Percentiles rank a stretch among this genome's conserved stretches.
phyloP scores from a whole-genome alignment of 2,329 filamentous ascomycete species.

The Calonectria hawksworthii region DNA sequence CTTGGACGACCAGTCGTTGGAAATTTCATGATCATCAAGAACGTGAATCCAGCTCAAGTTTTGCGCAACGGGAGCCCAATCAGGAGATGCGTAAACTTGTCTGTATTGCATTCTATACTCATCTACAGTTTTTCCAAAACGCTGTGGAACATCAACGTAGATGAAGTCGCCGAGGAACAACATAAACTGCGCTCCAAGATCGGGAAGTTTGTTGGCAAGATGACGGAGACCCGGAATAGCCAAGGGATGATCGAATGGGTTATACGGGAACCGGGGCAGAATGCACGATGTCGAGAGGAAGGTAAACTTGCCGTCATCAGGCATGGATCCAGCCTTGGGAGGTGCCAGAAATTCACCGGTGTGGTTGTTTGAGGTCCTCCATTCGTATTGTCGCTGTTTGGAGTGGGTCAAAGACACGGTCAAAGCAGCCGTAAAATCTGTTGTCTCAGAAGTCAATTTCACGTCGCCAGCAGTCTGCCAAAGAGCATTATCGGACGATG shows the following conservation, averaged over 20 bases:
- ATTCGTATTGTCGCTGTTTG: conserved; percentile 84
- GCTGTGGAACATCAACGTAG: conserved; percentile 88
- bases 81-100: conserved; percentile 94
- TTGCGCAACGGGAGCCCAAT: conserved; percentile 82
- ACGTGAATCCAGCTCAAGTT: conserved; percentile 98
- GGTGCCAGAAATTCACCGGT: conserved; percentile 85
- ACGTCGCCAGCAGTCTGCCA: conserved; percentile 80
- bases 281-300: conserved; percentile 96
- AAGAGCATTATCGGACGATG: conserved; percentile 66
- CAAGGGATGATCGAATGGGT: conserved; percentile 84
- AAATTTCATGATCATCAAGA: conserved; percentile 96
- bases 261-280: conserved; percentile 92
- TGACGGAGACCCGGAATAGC: conserved; percentile 84
- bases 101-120: conserved; percentile 94
- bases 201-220: conserved; percentile 79
- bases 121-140: conserved; percentile 78
- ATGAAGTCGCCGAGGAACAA: conserved; percentile 91
- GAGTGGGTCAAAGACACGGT: conserved; percentile 74
- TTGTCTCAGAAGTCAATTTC: conserved; percentile 77
- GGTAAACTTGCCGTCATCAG: conserved; percentile 80
- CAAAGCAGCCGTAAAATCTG: conserved; percentile 85
- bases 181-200: conserved; percentile 82
- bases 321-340: conserved; percentile 76
- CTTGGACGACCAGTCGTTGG: conserved; percentile 91
- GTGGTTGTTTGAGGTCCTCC: conserved; percentile 88